A percentile compares a stretch with the other conserved stretches of the same genome.
These are phyloP conservation scores for Heterobasidion parviporum DNA, from an alignment of 1,284 basidiomycete genomes.

Conservation along the genomic window DNA sequence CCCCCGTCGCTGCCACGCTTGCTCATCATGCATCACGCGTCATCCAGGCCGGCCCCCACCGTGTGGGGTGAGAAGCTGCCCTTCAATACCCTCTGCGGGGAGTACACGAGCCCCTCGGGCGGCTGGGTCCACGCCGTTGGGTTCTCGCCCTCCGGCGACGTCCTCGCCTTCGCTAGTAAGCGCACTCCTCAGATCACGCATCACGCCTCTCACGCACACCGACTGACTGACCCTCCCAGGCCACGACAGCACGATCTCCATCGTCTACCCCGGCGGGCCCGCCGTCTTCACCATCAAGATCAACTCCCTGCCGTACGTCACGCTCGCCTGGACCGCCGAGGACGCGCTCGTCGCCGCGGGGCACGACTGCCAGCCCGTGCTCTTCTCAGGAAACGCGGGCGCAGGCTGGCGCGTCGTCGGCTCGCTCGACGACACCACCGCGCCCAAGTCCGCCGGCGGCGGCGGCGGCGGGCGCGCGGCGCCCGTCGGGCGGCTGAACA, in stretches of 20 bases:
- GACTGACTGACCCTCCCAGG: slow-evolving; percentile 32
- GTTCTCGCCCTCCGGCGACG: slow-evolving; percentile 93
- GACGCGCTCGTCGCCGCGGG: slow-evolving; percentile 83
- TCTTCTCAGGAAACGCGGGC: slow-evolving; percentile 69
- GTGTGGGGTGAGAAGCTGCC: slow-evolving; percentile 98
- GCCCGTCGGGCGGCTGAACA: slow-evolving; percentile 80
- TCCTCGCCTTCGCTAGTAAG: slow-evolving; percentile 87
- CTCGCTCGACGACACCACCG: slow-evolving; percentile 77
- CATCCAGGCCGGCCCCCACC: slow-evolving; percentile 70
- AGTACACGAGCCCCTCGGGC: slow-evolving; percentile 81
- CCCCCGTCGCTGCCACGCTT: not conserved
- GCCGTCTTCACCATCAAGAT: slow-evolving; percentile 67
- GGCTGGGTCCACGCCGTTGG: slow-evolving; percentile 97
- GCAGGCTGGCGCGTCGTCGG: slow-evolving; percentile 68
- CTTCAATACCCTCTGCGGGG: slow-evolving; percentile 96
- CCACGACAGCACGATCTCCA: slow-evolving; percentile 85
- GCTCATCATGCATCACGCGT: not conserved
- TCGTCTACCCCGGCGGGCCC: slow-evolving; percentile 81
- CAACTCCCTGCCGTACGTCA: slow-evolving; percentile 72
- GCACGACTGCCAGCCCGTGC: slow-evolving; percentile 94
- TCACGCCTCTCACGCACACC: not conserved
- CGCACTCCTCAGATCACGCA: slow-evolving; percentile 11
- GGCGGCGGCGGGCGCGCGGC: slow-evolving; percentile 29
- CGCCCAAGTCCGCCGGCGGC: slow-evolving; percentile 38
- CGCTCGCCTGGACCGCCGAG: slow-evolving; percentile 82